These are phyloP conservation scores for Xerocomellus intermedius DNA, from an alignment of 768 basidiomycete genomes.

Conservation along the genomic window DNA sequence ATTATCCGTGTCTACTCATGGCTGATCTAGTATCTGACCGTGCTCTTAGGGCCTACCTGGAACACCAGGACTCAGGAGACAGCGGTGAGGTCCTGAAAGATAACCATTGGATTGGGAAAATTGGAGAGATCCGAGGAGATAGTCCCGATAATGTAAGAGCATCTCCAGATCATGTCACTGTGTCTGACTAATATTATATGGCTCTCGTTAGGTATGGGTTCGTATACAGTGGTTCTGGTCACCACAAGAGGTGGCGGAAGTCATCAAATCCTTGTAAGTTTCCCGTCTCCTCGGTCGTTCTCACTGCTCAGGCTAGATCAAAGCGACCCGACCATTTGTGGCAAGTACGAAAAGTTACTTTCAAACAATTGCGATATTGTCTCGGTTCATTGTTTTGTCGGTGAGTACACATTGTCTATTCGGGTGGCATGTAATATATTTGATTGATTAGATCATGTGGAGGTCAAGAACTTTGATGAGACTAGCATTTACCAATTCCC, in stretches of 20 bases:
- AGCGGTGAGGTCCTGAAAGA: conserved; percentile 22
- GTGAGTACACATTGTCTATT: conserved; percentile 28
- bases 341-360: conserved; percentile 46
- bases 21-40: not conserved
- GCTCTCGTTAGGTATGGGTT: conserved; percentile 46
- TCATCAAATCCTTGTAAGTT: conserved; percentile 51
- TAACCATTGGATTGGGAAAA: conserved; percentile 53
- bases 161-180: not conserved
- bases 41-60: conserved; percentile 36
- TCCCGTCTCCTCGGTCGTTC: not conserved
- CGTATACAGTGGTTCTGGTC: conserved; percentile 57
- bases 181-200: not conserved
- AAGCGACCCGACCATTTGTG: conserved; percentile 42
- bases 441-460: conserved; percentile 31
- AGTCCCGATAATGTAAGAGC: conserved; percentile 31
- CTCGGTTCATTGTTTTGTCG: conserved; percentile 43
- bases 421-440: not conserved
- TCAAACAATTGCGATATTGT: conserved; percentile 52
- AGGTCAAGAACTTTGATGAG: conserved; percentile 40
- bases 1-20: not conserved
- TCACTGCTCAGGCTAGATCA: not conserved
- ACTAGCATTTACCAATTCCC: conserved; percentile 34
- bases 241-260: conserved; percentile 42
- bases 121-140: conserved; percentile 43
- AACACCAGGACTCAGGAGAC: not conserved